Conservation (phyloP, 108 stramenopile genomes). For the Pseudonitzschia delicatissima region DNA sequence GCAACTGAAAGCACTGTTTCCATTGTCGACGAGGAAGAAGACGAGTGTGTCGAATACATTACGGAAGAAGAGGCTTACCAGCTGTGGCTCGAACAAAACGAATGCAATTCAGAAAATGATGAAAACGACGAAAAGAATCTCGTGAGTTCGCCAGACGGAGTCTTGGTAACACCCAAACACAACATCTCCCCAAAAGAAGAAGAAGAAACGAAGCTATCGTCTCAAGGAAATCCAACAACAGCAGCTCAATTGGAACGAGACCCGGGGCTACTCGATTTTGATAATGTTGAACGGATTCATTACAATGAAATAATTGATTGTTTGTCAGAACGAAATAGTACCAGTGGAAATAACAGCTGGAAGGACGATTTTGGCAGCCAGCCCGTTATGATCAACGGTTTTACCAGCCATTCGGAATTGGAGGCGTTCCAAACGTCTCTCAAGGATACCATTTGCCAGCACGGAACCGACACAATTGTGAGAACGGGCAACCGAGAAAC, state of each 20-base stretch:
- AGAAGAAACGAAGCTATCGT: too few relatives aligned
- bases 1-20: too few relatives aligned
- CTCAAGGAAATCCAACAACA: too few relatives aligned
- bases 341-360: constrained; percentile 23
- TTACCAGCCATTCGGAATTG: neutral
- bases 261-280: constrained; percentile 26
- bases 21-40: neutral
- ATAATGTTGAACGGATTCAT: constrained; percentile 30
- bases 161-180: neutral
- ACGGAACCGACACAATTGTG: constrained; percentile 18
- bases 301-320: constrained; percentile 4
- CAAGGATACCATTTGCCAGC: constrained; percentile 1
- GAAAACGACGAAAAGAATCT: neutral
- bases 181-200: too few relatives aligned
- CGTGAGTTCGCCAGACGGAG: constrained; percentile 1
- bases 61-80: neutral
- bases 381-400: neutral
- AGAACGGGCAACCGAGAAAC: constrained; percentile 47
- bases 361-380: neutral
- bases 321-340: neutral
- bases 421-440: neutral
- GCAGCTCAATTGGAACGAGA: constrained; percentile 26
- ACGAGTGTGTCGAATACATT: neutral
- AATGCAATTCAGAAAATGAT: neutral
- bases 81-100: neutral